Evolutionary conservation across 306 rosid species (phyloP), one percentile per base, ranked within the genome.

Genomic region (Alnus glutinosa): DNA sequence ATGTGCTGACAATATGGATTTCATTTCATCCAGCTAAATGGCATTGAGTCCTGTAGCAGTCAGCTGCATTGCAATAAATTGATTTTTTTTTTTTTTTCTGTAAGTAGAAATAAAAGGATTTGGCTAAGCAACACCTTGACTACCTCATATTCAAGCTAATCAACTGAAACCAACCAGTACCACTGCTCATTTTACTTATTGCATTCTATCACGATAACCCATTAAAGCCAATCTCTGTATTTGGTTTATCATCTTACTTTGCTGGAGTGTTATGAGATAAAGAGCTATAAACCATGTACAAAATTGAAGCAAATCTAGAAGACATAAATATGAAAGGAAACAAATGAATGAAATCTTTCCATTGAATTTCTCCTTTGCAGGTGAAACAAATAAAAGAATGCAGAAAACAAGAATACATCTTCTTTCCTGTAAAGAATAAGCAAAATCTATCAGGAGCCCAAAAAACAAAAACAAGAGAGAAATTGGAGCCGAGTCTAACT

Each of bases 361-460:
- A 71, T 44, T 73, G 55, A 73, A 72, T 75, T 34, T 37, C 52
- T 42, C 66, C 18, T 69, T 44, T 64, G 44, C 76, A 75, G 42
- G 68, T 19, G 62, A 70, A 71, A 58, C 74, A 66, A 57, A 54
- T 18, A 77, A 71, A 67, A 81, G 52, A 49, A 49, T 49, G 52
- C 52, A 49, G 52, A 77, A 52, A 19, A 4, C 15, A 59, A 59
- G 37, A 59, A 59, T 10, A 59, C 66, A 28, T 3, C 66, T 59
- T 59, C 66, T 59, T 59, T 12, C 34, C 66, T 10, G 66, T 44
- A 36, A 75, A 75, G 78, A 37, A 23, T 50, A 77, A 77, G 49
- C n/a, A 70, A 63, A 46, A 75, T 70, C 82, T 80, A 70, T 54
- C 46, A 42, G 46, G 46, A 42, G 55, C 78, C 64, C 79, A 72